These are phyloP conservation scores for Barnettozyma populi DNA, from an alignment of 805 yeast genomes.

Conservation along the genomic window DNA sequence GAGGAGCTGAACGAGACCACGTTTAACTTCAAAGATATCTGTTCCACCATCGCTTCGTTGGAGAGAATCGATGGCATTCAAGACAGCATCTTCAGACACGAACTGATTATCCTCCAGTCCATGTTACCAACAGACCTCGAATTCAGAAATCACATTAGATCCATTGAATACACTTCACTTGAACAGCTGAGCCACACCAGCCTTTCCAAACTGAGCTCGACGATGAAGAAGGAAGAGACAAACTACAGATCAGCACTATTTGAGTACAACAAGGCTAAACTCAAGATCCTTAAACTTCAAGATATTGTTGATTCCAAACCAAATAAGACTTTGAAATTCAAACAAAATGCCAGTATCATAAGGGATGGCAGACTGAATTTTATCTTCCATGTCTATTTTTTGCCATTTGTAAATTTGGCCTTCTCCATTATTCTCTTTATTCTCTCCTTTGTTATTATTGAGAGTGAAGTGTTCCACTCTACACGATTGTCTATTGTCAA, in stretches of 20 bases:
- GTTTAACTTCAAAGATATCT: constrained; percentile 56
- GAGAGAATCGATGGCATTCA: constrained; percentile 22
- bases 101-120: constrained; percentile 10
- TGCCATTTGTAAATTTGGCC: constrained; percentile 42
- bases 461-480: constrained; percentile 73
- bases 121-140: constrained; percentile 18
- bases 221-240: constrained; percentile 47
- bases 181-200: constrained; percentile 31
- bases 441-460: constrained; percentile 51
- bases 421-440: constrained; percentile 37
- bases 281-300: constrained; percentile 47
- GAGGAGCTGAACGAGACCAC: constrained; percentile 62
- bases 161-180: constrained; percentile 19
- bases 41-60: constrained; percentile 51
- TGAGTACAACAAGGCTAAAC: constrained; percentile 48
- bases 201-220: constrained; percentile 46
- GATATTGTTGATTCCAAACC: constrained; percentile 46
- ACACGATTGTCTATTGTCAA: constrained; percentile 60
- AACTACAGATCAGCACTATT: constrained; percentile 49
- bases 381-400: constrained; percentile 34
- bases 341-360: constrained; percentile 24
- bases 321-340: constrained; percentile 27
- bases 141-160: constrained; percentile 21
- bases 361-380: constrained; percentile 39
- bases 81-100: constrained; percentile 15